Evolutionary conservation across 2,329 filamentous ascomycete genomes (phyloP).

Genomic region (Colletotrichum eleusines): DNA sequence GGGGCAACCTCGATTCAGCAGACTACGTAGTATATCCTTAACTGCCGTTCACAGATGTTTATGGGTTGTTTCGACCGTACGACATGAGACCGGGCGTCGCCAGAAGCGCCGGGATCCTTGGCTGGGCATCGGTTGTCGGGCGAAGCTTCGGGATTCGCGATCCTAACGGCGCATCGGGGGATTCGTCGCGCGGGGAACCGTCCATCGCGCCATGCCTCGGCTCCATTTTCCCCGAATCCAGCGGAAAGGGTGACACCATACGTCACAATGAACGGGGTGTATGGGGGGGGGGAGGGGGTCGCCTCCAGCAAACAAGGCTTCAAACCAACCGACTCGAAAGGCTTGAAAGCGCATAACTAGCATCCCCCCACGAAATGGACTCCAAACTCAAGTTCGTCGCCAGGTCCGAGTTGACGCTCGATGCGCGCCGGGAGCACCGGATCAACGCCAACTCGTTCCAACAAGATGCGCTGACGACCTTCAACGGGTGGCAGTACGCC

Average conservation of each 20-base stretch:
- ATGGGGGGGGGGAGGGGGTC: not conserved
- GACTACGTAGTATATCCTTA: not conserved
- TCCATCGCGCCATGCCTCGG: conserved; percentile 19
- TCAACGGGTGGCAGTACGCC: conserved; percentile 36
- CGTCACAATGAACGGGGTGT: conserved; percentile 19
- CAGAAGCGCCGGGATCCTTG: conserved; percentile 13
- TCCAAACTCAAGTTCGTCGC: conserved; percentile 13
- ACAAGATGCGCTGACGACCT: conserved; percentile 36
- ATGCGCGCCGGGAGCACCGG: conserved; percentile 35
- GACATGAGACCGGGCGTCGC: conserved; percentile 25
- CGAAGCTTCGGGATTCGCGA: conserved; percentile 26
- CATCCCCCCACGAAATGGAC: conserved; percentile 1
- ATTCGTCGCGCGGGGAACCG: conserved; percentile 30
- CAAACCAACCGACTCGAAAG: not conserved
- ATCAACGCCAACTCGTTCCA: conserved; percentile 41
- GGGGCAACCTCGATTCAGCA: conserved; percentile 19
- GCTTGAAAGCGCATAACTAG: not conserved
- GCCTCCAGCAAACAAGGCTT: not conserved
- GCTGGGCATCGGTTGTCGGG: conserved; percentile 10
- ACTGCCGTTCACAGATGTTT: not conserved
- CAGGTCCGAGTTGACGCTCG: conserved; percentile 23
- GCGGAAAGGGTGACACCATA: conserved; percentile 6
- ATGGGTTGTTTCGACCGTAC: not conserved
- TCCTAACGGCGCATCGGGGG: conserved; percentile 23
- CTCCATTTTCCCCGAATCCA: conserved; percentile 26